Evolutionary conservation across 129 eudicot genomes (phyloP), one percentile per base, ranked within the genome.

Genomic region (Pittosporum tobira): DNA sequence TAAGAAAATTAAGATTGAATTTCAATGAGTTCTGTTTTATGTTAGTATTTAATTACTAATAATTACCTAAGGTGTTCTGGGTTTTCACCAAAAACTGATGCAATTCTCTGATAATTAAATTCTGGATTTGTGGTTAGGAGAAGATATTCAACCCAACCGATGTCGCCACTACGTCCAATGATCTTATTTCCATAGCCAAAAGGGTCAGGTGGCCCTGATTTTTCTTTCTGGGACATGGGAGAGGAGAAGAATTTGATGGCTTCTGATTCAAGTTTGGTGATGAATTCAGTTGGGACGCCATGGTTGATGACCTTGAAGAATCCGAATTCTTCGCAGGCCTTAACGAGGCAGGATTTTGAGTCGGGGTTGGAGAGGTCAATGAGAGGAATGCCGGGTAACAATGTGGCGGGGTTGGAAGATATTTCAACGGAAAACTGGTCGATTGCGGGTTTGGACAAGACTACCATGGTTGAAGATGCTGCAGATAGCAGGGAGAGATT

Each of bases 91-190:
- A 75, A 66, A 40, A 75, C 46, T 5, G 95, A 57, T 7, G 72
- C 70, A 38, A 70, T 65, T 16, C 60, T 74, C 2, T 77, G 75
- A 48, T 69, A 74, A 30, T 73, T 55, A 6, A 72, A 67, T 24
- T 71, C 79, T 54, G 75, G 59, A 53, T 78, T 81, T 5, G 88
- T 64, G 6, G 75, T 67, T 9, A 88, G 64, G 30, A 88, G 96
- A 48, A 88, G 73, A 56, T 88, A 88, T 22, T 88, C 94, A 22
- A 88, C 84, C 94, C 88, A 84, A 23, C 96, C 96, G 9, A 84
- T 56, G 49, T 88, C 96, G 19, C 96, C 94, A 45, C 68, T 84
- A 27, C 29, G 42, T 8, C 96, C 96, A 69, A 88, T 84, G 37
- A 68, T 72, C 59, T 84, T 84, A 64, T 76, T 88, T 3, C 94